Base-by-base conservation (phyloP, 805 yeast species). In the Wickerhamia fluorescens region DNA sequence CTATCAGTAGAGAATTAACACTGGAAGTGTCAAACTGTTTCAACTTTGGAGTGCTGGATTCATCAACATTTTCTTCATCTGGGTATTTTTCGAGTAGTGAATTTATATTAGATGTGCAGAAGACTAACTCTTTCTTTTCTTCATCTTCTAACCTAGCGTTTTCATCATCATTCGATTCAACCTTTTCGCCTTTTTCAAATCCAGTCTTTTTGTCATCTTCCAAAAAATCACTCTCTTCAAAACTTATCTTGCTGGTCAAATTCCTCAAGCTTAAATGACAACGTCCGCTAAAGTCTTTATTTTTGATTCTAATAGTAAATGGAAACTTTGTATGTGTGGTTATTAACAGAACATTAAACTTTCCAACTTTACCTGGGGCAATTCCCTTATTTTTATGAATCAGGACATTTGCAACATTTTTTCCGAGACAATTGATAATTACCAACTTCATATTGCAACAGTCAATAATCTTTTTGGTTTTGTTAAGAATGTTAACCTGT, bases 261-360 rank as follows among this genome's bases (percentile, higher is more conserved):
- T 44, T 37, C 25, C 45, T 41, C 30, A 44, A 25, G 24, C 38
- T 48, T 30, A 56, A 40, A 9, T 40, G 40, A 28, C 53, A 48
- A 14, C 29, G 34, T 6, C 52, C 57, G 13, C 24, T 20, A 16
- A 33, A 24, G 6, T 31, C 21, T 1, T 35, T 48, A 31, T 49
- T 56, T 23, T 30, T 38, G 41, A 60, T 40, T 5, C 42, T 33
- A 4, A 61, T 37, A 27, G 42, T 44, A 40, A 59, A 56, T 5
- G 66, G 66, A 30, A 42, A 49, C 33, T 55, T 53, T 30, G 52
- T 42, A 30, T 59, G 60, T 14, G 55, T 49, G 31, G 44, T 44
- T 24, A 42, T 45, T 23, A 60, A 37, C 3, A 47, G 37, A 27
- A 62, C 45, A 28, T 61, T 60, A 37, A 61, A 60, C 27, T 53